Evolutionary conservation across 768 basidiomycete genomes (phyloP), one percentile per base, ranked within the genome.

Genomic region (Boletus pseudopeckii): DNA sequence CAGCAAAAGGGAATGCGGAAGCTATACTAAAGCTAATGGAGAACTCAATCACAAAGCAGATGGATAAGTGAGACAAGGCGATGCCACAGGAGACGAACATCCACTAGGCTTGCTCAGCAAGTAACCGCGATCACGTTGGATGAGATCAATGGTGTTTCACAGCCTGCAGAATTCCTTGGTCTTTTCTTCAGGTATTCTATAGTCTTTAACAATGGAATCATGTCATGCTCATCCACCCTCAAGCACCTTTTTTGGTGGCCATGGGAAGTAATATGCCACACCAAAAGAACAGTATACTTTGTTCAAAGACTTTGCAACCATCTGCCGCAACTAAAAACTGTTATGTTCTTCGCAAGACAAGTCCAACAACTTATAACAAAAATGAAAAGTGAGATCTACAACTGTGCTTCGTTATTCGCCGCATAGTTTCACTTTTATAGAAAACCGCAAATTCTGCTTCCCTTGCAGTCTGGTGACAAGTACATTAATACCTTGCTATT

Each of bases 241-340:
- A 3, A 86, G 85, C 57, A 86, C 87, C 7, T 89, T 89, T 71
- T 91, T 91, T 60, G 90, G 89, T 11, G 90, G 89, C 0, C 88
- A 90, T 56, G 82, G 81, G 5, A 60, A 72, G 5, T 61, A 77
- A 40, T 91, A 81, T 62, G 87, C 85, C 15, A 84, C 87, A 17
- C 88, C 90, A 4, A 78, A 70, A 57, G 83, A 90, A 65, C 90
- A 91, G 65, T 84, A 84, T 58, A 76, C 79, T 1, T 90, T 86
- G 83, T 92, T 90, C 73, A 88, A 78, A 60, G 82, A 81, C 59
- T 89, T 89, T 60, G 66, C 70, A 15, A 77, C 90, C 24, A 53
- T n/a, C 18, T 66, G 67, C 1, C 50, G 68, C 34, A 53, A 56
- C n/a, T 68, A 50, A 37, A 10, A 15, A 20, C 18, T 1, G 4